Conservation (phyloP, 1,284 basidiomycete species). For the Exobasidium cylindrosporum region DNA sequence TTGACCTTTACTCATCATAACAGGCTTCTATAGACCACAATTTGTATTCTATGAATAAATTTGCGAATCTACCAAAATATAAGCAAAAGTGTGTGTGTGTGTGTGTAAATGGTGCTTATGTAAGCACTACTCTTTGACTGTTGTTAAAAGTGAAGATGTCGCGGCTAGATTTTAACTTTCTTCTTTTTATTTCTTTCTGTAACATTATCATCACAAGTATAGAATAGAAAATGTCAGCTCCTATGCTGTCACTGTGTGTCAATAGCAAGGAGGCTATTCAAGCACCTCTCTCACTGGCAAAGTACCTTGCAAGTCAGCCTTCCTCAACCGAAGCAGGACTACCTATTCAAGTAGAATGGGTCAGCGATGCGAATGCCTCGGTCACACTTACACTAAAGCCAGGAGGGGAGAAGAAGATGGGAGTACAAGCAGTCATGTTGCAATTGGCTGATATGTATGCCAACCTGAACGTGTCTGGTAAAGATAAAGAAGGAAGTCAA, state of each 20-base stretch:
- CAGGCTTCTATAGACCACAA: too few relatives aligned
- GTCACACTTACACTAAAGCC: conserved; percentile 7
- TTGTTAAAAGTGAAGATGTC: too few relatives aligned
- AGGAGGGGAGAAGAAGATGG: conserved; percentile 8
- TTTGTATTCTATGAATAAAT: too few relatives aligned
- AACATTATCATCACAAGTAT: too few relatives aligned
- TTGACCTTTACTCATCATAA: too few relatives aligned
- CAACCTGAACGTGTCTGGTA: conserved; percentile 13
- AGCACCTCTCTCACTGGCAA: not conserved
- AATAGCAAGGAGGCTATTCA: conserved; percentile 1
- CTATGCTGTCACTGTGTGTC: not conserved
- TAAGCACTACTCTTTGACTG: too few relatives aligned
- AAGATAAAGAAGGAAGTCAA: conserved; percentile 14
- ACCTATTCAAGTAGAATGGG: conserved; percentile 2
- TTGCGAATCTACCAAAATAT: too few relatives aligned
- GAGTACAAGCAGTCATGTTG: conserved; percentile 8
- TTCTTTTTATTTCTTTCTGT: too few relatives aligned
- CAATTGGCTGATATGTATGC: conserved; percentile 16
- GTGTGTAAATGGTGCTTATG: too few relatives aligned
- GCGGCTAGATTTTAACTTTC: too few relatives aligned
- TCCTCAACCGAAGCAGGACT: not conserved
- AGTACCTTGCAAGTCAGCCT: conserved; percentile 2
- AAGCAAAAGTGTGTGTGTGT: too few relatives aligned
- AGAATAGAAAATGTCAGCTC: not conserved
- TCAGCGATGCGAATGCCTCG: not conserved